Conservation (phyloP, 805 yeast genomes). For the Nakazawaea holstii region DNA sequence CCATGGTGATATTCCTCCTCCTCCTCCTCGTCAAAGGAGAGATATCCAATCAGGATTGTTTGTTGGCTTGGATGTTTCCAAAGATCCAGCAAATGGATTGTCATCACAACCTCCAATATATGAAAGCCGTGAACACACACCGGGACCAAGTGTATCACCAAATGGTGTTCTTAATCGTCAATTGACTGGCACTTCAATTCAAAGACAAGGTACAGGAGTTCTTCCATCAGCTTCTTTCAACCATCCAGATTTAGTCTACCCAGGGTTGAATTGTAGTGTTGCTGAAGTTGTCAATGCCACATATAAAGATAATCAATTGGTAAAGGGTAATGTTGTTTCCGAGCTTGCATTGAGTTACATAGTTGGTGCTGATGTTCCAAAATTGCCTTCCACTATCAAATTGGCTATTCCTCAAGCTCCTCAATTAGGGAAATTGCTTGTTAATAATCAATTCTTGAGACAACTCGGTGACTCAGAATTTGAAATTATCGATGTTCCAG, state of each 20-base stretch:
- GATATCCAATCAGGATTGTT: conserved; percentile 42
- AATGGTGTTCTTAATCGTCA: conserved; percentile 31
- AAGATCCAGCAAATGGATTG: conserved; percentile 6
- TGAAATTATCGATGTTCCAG: conserved; percentile 38
- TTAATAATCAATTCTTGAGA: conserved; percentile 51
- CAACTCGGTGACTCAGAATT: conserved; percentile 32
- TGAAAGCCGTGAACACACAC: conserved; percentile 5
- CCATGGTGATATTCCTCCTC: conserved; percentile 23
- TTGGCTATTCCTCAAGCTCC: conserved; percentile 37
- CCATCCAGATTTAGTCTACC: conserved; percentile 44
- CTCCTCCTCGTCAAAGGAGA: conserved; percentile 31
- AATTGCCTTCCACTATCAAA: conserved; percentile 27
- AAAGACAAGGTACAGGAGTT: conserved; percentile 25
- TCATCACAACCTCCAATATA: conserved; percentile 17
- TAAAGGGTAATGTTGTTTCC: conserved; percentile 65
- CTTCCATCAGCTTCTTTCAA: conserved; percentile 26
- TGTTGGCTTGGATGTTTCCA: conserved; percentile 35
- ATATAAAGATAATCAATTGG: conserved; percentile 60
- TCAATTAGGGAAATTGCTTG: conserved; percentile 37
- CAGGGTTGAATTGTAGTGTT: conserved; percentile 77
- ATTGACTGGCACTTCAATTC: conserved; percentile 33
- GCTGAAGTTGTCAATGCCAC: conserved; percentile 82
- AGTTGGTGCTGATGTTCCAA: conserved; percentile 20
- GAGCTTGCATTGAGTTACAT: conserved; percentile 80
- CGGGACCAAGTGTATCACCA: background rate